Conservation (phyloP, 768 basidiomycete species). For the Boletus reticuloceps region DNA sequence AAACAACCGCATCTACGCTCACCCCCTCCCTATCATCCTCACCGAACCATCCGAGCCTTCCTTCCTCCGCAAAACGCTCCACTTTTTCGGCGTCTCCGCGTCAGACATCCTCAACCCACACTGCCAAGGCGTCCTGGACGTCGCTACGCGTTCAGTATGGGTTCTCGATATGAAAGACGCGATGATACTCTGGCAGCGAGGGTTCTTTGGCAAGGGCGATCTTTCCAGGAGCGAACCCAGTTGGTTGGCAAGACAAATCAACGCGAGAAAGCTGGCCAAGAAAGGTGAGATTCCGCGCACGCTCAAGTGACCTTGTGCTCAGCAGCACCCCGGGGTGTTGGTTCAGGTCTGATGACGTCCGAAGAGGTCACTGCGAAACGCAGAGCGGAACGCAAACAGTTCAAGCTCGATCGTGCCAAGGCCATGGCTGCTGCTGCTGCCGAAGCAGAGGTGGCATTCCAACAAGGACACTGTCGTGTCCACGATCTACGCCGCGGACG, state of each 20-base stretch:
- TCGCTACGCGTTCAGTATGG: constrained; percentile 85
- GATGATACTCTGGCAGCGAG: constrained; percentile 76
- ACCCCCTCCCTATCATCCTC: constrained; percentile 66
- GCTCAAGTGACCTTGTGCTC: not conserved
- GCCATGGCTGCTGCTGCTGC: constrained; percentile 82
- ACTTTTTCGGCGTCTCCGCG: constrained; percentile 56
- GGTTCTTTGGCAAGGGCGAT: constrained; percentile 98
- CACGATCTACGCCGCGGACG: constrained; percentile 54
- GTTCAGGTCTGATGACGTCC: constrained; percentile 52
- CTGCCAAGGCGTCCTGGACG: constrained; percentile 76
- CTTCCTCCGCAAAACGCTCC: constrained; percentile 45
- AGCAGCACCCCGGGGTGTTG: not conserved
- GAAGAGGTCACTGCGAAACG: constrained; percentile 91
- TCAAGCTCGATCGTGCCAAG: constrained; percentile 88
- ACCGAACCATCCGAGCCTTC: constrained; percentile 38
- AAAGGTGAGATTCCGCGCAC: constrained; percentile 43
- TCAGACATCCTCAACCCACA: constrained; percentile 66
- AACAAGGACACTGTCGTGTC: constrained; percentile 63
- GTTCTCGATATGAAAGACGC: constrained; percentile 62
- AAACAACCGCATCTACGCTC: constrained; percentile 64
- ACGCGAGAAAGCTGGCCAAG: constrained; percentile 49
- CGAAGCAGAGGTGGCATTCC: constrained; percentile 76
- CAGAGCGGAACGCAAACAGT: constrained; percentile 83
- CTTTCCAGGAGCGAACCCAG: constrained; percentile 93
- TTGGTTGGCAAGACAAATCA: constrained; percentile 82